phyloP scores from a whole-genome alignment of 768 basidiomycete species.

The Suillus brevipes region DNA sequence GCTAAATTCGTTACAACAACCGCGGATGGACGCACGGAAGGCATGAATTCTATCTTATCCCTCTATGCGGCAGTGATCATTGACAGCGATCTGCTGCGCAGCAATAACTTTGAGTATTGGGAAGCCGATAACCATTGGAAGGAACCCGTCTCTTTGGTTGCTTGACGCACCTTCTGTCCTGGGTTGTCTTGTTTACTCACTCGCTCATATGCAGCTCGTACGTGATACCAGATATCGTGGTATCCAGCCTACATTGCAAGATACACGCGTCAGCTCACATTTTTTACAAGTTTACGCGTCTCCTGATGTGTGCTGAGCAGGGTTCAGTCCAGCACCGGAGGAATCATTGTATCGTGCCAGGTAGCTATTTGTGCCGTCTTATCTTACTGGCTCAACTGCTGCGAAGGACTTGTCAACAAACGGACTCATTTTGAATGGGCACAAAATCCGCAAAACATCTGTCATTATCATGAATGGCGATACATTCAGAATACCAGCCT shows the following conservation, averaged over 20 bases:
- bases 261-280: constrained; percentile 64
- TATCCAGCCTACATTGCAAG: constrained; percentile 76
- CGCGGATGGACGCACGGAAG: constrained; percentile 63
- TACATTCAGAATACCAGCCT: constrained; percentile 63
- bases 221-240: constrained; percentile 57
- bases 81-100: constrained; percentile 25
- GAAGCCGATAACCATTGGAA: constrained; percentile 67
- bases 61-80: neutral
- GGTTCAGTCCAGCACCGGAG: constrained; percentile 68
- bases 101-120: constrained; percentile 61
- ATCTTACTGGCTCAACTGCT: neutral
- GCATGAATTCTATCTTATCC: constrained; percentile 31
- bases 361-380: constrained; percentile 34
- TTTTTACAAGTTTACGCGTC: neutral
- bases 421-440: constrained; percentile 69
- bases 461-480: constrained; percentile 81
- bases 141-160: constrained; percentile 70
- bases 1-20: constrained; percentile 68
- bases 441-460: constrained; percentile 63
- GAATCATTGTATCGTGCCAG: constrained; percentile 78
- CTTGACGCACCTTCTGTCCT: constrained; percentile 7
- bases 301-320: constrained; percentile 35
- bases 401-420: constrained; percentile 79
- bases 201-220: constrained; percentile 45
- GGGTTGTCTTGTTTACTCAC: constrained; percentile 2